Evolutionary conservation across 805 yeast species (phyloP).

Genomic region (Saccharomyces mikatae): DNA sequence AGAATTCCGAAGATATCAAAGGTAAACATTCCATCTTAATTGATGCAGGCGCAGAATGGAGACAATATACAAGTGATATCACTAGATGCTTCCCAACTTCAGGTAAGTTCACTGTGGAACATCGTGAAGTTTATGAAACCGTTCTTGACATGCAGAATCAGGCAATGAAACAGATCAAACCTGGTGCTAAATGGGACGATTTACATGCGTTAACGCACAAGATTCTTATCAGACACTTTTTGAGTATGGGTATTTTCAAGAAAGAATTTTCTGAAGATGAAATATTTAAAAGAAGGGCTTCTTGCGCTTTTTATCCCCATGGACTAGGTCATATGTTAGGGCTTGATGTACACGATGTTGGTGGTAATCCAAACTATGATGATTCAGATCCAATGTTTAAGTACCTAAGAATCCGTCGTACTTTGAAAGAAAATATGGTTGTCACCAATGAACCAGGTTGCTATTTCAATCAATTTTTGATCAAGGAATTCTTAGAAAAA

Average conservation of each 20-base stretch:
- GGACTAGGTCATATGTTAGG: slow-evolving; percentile 93
- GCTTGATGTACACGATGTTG: slow-evolving; percentile 94
- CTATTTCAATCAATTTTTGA: slow-evolving; percentile 77
- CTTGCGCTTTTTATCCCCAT: slow-evolving; percentile 85
- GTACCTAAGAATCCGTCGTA: slow-evolving; percentile 75
- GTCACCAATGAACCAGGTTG: slow-evolving; percentile 93
- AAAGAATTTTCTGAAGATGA: slow-evolving; percentile 50
- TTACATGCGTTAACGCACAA: slow-evolving; percentile 74
- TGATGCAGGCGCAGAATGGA: slow-evolving; percentile 98
- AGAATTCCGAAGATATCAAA: slow-evolving; percentile 59
- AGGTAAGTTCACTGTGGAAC: slow-evolving; percentile 87
- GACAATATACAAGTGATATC: slow-evolving; percentile 84
- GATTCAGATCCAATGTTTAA: slow-evolving; percentile 72
- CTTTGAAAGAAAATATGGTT: slow-evolving; percentile 67
- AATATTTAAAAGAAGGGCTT: slow-evolving; percentile 58
- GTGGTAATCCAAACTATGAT: slow-evolving; percentile 76
- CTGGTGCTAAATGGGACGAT: slow-evolving; percentile 82
- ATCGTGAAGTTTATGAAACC: slow-evolving; percentile 67
- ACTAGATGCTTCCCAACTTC: slow-evolving; percentile 90
- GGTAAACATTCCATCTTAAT: slow-evolving; percentile 63
- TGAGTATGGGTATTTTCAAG: slow-evolving; percentile 69
- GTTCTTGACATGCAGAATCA: slow-evolving; percentile 76
- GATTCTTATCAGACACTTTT: slow-evolving; percentile 62
- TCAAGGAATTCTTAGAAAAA: slow-evolving; percentile 51
- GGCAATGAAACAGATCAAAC: slow-evolving; percentile 65